These are phyloP conservation scores for Croton setiger DNA, from an alignment of 441 rosid species.

Conservation along the genomic window DNA sequence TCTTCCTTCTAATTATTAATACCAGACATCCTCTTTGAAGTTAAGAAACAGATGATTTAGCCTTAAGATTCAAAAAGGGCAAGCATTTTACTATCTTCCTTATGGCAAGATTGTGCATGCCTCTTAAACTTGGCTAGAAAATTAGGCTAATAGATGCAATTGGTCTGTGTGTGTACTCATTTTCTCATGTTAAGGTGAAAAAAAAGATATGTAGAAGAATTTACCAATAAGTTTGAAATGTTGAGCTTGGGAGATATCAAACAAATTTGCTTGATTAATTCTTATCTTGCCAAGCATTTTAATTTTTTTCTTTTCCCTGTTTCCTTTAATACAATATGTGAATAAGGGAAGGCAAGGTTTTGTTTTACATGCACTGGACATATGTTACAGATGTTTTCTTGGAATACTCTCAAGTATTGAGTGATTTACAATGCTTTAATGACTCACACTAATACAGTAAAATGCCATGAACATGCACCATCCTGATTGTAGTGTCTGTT, in stretches of 20 bases:
- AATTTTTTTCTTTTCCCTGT: background rate
- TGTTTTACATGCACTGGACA: background rate
- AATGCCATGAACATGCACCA: background rate
- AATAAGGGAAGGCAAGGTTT: background rate
- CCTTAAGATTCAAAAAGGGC: constrained; percentile 3
- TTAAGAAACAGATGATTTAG: background rate
- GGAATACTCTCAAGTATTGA: background rate
- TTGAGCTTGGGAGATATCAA: background rate
- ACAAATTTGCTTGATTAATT: background rate
- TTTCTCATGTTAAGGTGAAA: background rate
- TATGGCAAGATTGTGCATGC: background rate
- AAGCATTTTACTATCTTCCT: background rate
- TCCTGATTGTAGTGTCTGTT: background rate
- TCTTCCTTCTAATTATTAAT: background rate
- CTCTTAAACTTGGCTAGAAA: background rate
- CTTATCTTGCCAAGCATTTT: background rate
- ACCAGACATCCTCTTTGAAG: background rate
- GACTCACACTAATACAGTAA: background rate
- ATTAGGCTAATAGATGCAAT: background rate
- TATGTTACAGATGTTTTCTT: background rate
- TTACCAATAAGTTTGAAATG: background rate
- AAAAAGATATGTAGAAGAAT: background rate
- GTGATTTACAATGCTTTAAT: background rate
- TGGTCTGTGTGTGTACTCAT: background rate
- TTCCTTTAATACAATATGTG: background rate